phyloP scores from a whole-genome alignment of 2,329 filamentous ascomycete species.

The Xylariales sp. region DNA sequence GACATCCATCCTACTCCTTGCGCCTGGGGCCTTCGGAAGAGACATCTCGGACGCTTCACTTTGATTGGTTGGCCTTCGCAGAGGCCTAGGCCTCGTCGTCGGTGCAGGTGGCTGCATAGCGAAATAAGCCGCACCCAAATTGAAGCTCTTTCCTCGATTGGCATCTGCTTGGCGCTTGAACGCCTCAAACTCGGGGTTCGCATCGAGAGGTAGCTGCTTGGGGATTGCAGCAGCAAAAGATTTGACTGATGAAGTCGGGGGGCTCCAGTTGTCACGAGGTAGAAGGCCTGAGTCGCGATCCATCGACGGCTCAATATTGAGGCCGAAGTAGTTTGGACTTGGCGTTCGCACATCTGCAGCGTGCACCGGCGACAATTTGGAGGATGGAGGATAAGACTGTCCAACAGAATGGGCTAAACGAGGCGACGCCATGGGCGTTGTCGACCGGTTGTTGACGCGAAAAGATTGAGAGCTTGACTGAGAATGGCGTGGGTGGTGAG shows the following conservation, averaged over 20 bases:
- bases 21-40: conserved; percentile 13
- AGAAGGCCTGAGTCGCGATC: conserved; percentile 62
- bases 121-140: conserved; percentile 43
- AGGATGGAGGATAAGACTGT: conserved; percentile 44
- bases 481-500: conserved; percentile 25
- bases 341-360: conserved; percentile 39
- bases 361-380: conserved; percentile 39
- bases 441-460: conserved; percentile 33
- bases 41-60: conserved; percentile 35
- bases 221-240: conserved; percentile 67
- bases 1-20: conserved; percentile 32
- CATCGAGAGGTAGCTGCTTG: conserved; percentile 65
- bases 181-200: conserved; percentile 77
- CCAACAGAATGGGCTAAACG: conserved; percentile 49
- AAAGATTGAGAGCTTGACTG: conserved; percentile 36
- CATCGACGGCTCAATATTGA: conserved; percentile 57
- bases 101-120: conserved; percentile 24
- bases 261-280: conserved; percentile 70
- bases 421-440: conserved; percentile 50
- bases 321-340: conserved; percentile 86
- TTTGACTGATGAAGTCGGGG: conserved; percentile 65
- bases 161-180: conserved; percentile 71
- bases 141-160: conserved; percentile 47
- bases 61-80: conserved; percentile 45
- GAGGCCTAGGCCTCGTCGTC: conserved; percentile 34